Base-by-base conservation (phyloP, 2,329 filamentous ascomycete genomes). In the Albophoma yamanashiensis region DNA sequence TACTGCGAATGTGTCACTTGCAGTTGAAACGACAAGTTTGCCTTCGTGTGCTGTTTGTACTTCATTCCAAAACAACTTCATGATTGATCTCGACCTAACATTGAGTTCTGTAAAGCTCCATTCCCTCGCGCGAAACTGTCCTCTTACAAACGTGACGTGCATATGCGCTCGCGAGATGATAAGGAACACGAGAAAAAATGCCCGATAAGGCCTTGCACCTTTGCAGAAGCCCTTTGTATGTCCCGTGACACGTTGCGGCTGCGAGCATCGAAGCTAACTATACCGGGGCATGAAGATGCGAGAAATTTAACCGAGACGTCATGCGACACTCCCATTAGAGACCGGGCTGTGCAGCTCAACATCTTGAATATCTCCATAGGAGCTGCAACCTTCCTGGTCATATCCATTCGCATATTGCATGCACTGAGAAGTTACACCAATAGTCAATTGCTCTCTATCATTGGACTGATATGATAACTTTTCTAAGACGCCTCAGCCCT, bases 311-410 rank as follows among this genome's bases (percentile, higher is more conserved):
- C 56, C 56, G 56, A 57, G 42, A 36, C 42, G 27, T 31, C 42
- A 20, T 57, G 56, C 56, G 14, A 47, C 5, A 57, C 56, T 3
- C 27, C 56, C 17, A 20, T 50, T n/a, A 31, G 56, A n/a, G 31
- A 57, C 56, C 20, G n/a, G 11, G 34, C 39, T 5, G 7, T 3
- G 11, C 20, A 12, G n/a, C 39, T 50, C 42, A 57, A 27, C 31
- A 34, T 50, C 27, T 12, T 63, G 40, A 63, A 61, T 20, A n/a
- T 66, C 42, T 43, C 61, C 42, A 60, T 66, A 58, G 64, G 60
- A 12, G 57, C 60, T 34, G 55, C 67, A 6, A 62, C 67, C 8
- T 57, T 58, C 27, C 39, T 66, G 11, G 58, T 63, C 20, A 61
- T 67, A 31, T n/a, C 59, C 20, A 61, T 61, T 4, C 62, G 67